Base-by-base conservation (phyloP, 257 asterid genomes). In the Solanum paucissectum region DNA sequence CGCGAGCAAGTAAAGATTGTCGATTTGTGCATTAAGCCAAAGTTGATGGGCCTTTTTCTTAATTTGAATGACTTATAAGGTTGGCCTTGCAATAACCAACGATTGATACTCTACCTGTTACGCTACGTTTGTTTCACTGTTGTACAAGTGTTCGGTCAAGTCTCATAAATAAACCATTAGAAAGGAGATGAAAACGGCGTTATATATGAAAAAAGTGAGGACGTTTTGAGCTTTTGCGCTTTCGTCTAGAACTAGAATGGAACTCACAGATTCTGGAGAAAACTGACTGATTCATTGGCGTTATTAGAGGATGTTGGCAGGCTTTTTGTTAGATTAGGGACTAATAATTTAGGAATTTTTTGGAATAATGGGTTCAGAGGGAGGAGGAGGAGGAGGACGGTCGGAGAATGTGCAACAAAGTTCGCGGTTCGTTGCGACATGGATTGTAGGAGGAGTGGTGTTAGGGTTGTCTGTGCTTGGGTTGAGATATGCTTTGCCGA, bases 391-490 rank as follows among this genome's bases (percentile, higher is more conserved):
- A 52, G 64, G 25, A 55, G 88, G 85, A 83, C 36, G 66, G 33
- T 37, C 87, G 46, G 95, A 92, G 13, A 91, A 81, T 87, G 42
- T 86, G 58, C 94, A 91, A 2, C 92, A 82, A 29, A 89, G 90
- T 46, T 88, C 91, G 49, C 94, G 96, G 88, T 89, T 89, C 85
- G 85, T 89, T 90, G 91, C 92, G 8, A 91, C 93, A 29, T 95
- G 95, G 94, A 33, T 95, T 83, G 93, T 95, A 74, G 98, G 98
- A 8, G 95, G 98, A 49, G 77, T 92, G 44, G 93, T 95, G 21
- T 27, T 96, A 6, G 99, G 98, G 73, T 88, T 93, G 12, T 91
- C 99, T 11, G 84, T 95, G 76, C 76, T 95, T 52, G 98, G 98
- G 12, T 87, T 92, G 37, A 93, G 93, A 33, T 86, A 92, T 40